Conservation (phyloP, 208 protist genomes). For the Angomonas deanei region DNA sequence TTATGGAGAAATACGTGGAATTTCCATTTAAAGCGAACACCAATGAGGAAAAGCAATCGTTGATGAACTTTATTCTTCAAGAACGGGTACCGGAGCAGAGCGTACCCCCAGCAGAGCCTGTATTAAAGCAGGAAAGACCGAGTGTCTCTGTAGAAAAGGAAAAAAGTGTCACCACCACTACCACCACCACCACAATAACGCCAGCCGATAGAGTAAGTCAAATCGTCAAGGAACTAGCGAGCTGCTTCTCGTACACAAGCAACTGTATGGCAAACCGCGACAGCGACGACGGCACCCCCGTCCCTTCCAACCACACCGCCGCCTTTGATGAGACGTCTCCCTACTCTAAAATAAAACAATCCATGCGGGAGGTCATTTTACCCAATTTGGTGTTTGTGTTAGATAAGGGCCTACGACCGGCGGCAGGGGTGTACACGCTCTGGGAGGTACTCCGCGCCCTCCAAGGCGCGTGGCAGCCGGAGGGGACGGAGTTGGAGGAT, state of each 20-base stretch:
- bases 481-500: background rate
- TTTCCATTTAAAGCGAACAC: background rate
- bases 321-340: background rate
- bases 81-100: background rate
- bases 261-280: background rate
- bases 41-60: background rate
- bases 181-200: too few relatives aligned
- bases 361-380: background rate
- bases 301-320: background rate
- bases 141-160: too few relatives aligned
- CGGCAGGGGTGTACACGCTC: background rate
- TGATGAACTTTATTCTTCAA: background rate
- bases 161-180: too few relatives aligned
- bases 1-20: background rate
- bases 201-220: background rate
- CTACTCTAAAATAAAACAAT: background rate
- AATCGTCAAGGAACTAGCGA: background rate
- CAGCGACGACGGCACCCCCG: background rate
- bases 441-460: background rate
- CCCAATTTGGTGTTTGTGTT: background rate
- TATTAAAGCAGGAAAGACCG: too few relatives aligned
- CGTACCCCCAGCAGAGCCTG: too few relatives aligned
- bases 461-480: background rate
- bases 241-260: background rate
- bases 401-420: background rate